Evolutionary conservation across 2,329 filamentous ascomycete genomes (phyloP), one percentile per base, ranked within the genome.

Genomic region (Sclerotinia minor): DNA sequence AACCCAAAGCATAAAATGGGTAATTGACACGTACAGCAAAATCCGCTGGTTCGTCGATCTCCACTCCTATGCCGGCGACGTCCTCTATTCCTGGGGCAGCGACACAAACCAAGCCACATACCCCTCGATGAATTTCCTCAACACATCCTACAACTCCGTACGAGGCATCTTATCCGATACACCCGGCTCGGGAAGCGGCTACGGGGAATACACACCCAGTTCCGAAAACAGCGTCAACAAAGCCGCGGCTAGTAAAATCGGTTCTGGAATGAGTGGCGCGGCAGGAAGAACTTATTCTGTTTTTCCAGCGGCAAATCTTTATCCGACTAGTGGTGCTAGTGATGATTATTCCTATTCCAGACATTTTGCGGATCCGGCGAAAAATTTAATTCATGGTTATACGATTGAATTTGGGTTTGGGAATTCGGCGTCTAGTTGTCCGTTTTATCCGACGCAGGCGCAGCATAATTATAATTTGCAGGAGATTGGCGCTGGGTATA

Each of bases 21-120:
- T 85, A 9, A 78, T 86, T 73, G 80, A 83, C 71, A 78, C 79
- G 38, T 83, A 82, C 75, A 75, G 78, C 59, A 80, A 81, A 55
- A 76, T 87, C 57, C 79, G 82, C 38, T 87, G 84, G 84, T 85
- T 85, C 74, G 77, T 87, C 69, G 85, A 88, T 70, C 79, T 87
- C 55, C 85, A 88, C 79, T 85, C 84, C 1, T 83, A 79, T 38
- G 79, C 80, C 0, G 83, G 83, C 2, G 78, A 81, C 44, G 78
- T 88, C 24, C 76, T 87, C 19, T 87, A 86, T 76, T 80, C 79
- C 66, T 87, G 85, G 85, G 85, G 85, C 29, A 82, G 84, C 70
- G 84, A 87, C 71, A 79, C 83, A 58, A 78, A 82, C 67, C 85
- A 87, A 76, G 77, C 76, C 64, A 79, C 75, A 0, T 79, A 80